Base-by-base conservation (phyloP, 2,329 filamentous ascomycete species). In the Pseudogymnoascus sp. region DNA sequence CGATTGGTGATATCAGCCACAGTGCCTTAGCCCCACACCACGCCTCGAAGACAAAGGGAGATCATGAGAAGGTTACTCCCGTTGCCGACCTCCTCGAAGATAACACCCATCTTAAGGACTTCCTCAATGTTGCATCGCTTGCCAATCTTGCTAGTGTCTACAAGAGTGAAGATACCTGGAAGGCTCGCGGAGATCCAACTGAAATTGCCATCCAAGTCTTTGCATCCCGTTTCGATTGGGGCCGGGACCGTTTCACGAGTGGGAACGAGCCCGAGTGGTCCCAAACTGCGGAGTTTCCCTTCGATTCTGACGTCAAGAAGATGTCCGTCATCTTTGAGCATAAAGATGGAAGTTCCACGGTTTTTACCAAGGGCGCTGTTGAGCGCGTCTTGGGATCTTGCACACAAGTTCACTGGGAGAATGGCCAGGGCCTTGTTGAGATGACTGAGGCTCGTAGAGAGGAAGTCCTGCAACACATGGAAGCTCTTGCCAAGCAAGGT, bases 191-290 rank as follows among this genome's bases (percentile, higher is more conserved):
- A 44, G 86, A 88, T 67, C 85, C 86, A 0, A 89, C 86, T 1
- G 88, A 91, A 68, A 88, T 91, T 65, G 87, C 88, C 1, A 88
- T 91, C 53, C 87, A 90, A 68, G 88, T 91, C 0, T 89, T 91
- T 70, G 86, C 86, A 7, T 83, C 82, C 44, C 83, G 88, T 11
- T 91, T 91, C 71, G 77, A 83, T 63, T 85, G 84, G 79, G 85
- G 86, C 65, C 79, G 82, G 7, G 76, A 80, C 14, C 76, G 76
- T 7, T 80, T 82, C 67, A 80, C 79, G 0, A 76, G 77, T 11
- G 82, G 80, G 2, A 76, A 82, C 1, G 75, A 75, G 3, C 76
- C 81, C 0, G 69, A 77, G 29, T 87, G 84, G 84, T 77, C 75
- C 19, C 79, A 87, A 67, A 75, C 86, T 24, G 83, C 85, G 1